Evolutionary conservation across 2,329 filamentous ascomycete genomes (phyloP), one percentile per base, ranked within the genome.

Genomic region (Exophiala dermatitidis): DNA sequence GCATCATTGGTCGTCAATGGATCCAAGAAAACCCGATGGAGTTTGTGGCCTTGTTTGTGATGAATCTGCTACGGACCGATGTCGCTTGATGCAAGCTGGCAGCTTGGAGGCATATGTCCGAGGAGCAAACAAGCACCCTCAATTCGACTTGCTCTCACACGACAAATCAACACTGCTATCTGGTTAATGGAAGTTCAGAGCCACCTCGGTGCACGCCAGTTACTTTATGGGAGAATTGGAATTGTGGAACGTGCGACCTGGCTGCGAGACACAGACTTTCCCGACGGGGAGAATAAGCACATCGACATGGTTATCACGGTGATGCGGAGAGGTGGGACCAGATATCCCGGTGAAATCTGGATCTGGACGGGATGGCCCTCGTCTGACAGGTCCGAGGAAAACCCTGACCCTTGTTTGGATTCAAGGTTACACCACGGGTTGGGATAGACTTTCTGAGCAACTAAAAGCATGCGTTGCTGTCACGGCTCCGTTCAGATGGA

Each of bases 1-100:
- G 56, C 38, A 57, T 61, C 41, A 52, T 61, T 26, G 56, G 59
- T 26, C 48, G 48, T 8, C 53, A 49, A 26, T 61, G 59, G 59
- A 59, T 61, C 30, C 34, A 41, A n/a, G 46, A 55, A n/a, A 50
- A 61, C 47, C 55, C 48, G 51, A 12, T 26, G 12, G 54, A 54
- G 31, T 60, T 60, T 32, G 34, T 51, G 37, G 42, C 44, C 30
- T 42, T 57, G 50, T 48, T 59, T 12, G 56, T 50, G 38, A 36
- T 44, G 32, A 56, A 51, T n/a, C 38, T 26, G 7, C 38, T 26
- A 41, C 26, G n/a, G 19, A 9, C 38, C 5, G 28, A 5, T 28
- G 5, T 41, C 28, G 38, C 38, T 5, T 26, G 4, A 41, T 41
- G 38, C 38, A 28, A 26, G 6, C 12, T 5, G 38, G 38, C 38